Conservation (phyloP, 805 yeast species). For the Nakazawaea peltata region DNA sequence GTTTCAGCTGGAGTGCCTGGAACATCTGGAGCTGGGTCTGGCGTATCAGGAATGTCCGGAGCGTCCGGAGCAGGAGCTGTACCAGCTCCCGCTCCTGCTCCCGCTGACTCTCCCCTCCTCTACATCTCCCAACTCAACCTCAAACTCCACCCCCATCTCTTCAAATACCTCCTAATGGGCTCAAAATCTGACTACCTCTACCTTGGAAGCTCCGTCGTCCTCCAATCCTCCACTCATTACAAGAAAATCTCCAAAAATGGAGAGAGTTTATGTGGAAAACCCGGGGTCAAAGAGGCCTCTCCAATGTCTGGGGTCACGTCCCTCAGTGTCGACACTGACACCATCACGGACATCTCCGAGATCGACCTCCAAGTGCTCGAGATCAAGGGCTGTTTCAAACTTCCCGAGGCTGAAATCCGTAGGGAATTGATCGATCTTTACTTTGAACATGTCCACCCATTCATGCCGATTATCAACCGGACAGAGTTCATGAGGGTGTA, state of each 20-base stretch:
- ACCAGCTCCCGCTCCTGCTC: no score
- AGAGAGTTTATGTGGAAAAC: constrained; percentile 14
- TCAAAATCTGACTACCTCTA: constrained; percentile 27
- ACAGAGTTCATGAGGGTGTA: constrained; percentile 50
- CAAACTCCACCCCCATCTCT: constrained; percentile 4
- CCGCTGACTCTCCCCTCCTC: constrained; percentile 1
- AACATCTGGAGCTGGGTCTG: no score
- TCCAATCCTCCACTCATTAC: constrained; percentile 38
- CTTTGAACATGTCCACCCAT: constrained; percentile 59
- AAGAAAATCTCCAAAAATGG: constrained; percentile 26
- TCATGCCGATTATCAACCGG: constrained; percentile 60
- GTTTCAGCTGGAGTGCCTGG: no score
- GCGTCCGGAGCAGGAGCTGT: no score
- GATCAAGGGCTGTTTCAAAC: constrained; percentile 59
- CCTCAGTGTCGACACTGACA: no score
- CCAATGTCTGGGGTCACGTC: no score
- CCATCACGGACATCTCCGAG: constrained; percentile 13
- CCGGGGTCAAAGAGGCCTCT: constrained; percentile 19
- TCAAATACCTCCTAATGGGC: constrained; percentile 15
- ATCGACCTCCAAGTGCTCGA: constrained; percentile 57
- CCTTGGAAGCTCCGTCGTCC: constrained; percentile 44
- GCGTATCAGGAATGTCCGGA: no score
- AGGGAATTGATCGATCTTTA: constrained; percentile 53
- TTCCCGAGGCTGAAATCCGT: constrained; percentile 54
- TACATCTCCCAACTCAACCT: constrained; percentile 14